Conservation (phyloP, 306 rosid genomes). For the Pueraria montana region DNA sequence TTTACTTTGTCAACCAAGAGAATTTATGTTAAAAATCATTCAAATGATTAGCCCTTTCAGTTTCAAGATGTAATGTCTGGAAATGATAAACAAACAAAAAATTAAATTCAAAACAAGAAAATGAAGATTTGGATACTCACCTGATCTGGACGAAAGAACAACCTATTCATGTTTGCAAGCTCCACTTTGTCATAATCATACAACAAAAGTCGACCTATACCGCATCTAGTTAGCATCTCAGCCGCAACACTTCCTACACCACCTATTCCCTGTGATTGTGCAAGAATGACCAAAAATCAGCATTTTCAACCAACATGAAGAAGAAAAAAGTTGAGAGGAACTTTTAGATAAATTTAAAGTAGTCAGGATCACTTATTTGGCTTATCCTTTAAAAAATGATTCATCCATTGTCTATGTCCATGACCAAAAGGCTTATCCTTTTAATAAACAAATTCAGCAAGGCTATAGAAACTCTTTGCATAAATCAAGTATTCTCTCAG, state of each 20-base stretch:
- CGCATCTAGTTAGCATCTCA: constrained; percentile 98
- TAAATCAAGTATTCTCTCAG: background rate
- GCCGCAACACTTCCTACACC: constrained; percentile 99
- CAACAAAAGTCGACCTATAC: constrained; percentile 95
- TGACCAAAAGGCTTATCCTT: constrained; percentile 25
- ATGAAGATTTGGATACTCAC: constrained; percentile 49
- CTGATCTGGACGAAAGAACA: constrained; percentile 99
- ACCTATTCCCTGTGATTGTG: constrained; percentile 81
- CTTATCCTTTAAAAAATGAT: background rate
- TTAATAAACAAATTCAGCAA: constrained; percentile 1
- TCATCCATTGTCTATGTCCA: constrained; percentile 14
- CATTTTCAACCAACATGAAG: constrained; percentile 27
- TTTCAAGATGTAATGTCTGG: constrained; percentile 11
- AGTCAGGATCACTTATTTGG: background rate
- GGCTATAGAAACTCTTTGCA: constrained; percentile 9
- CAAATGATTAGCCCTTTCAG: constrained; percentile 30
- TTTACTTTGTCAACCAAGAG: constrained; percentile 6
- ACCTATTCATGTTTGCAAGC: constrained; percentile 97
- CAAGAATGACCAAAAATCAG: constrained; percentile 34
- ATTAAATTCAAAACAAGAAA: constrained; percentile 18
- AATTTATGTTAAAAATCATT: background rate
- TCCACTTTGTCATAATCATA: constrained; percentile 99
- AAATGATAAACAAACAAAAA: background rate
- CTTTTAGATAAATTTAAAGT: constrained; percentile 1
- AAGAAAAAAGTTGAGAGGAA: background rate